Evolutionary conservation across 116 monocot species (phyloP), one percentile per base, ranked within the genome.

Genomic region (Posidonia oceanica): DNA sequence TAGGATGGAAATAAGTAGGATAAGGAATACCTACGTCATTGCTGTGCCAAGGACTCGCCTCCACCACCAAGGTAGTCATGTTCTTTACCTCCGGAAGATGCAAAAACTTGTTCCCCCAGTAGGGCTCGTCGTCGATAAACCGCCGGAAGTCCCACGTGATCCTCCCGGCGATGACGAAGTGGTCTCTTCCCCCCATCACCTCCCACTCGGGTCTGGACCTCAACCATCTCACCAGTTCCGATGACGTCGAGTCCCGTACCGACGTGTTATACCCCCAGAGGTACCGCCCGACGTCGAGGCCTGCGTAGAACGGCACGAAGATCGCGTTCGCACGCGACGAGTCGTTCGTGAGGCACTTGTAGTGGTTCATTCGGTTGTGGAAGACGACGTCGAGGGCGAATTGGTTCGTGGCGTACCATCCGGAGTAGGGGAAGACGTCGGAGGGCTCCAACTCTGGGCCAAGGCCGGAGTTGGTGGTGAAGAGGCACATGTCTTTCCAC

Each of bases 401-500:
- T 75, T 87, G 83, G 67, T 83, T 68, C 37, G 86, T 87, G 52
- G 39, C 42, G 76, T 83, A 81, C 78, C 86, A 86, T 2, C 68
- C 53, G 11, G 20, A 17, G 10, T 53, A 8, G 68, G 62, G 58
- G 42, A 77, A 66, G 14, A 66, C 59, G 10, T 55, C 67, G 15
- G 58, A 22, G n/a, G 18, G n/a, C 5, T 52, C 59, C 29, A 71
- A 41, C 14, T 54, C 36, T 29, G 73, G 82, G 18, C 88, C 88
- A 14, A 88, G 57, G 60, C 88, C 88, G 56, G 74, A 72, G 82
- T 84, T 84, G 66, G 82, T 18, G 36, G 51, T 51, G 73, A 56
- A 77, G 37, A 3, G 57, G 76, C 89, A 89, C 89, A 89, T 83
- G 69, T 89, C 79, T 13, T 72, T 83, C 89, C 89, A 89, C 52